Evolutionary conservation across 345 rosid species (phyloP).

Genomic region (Cardamine chenopodiifolia): DNA sequence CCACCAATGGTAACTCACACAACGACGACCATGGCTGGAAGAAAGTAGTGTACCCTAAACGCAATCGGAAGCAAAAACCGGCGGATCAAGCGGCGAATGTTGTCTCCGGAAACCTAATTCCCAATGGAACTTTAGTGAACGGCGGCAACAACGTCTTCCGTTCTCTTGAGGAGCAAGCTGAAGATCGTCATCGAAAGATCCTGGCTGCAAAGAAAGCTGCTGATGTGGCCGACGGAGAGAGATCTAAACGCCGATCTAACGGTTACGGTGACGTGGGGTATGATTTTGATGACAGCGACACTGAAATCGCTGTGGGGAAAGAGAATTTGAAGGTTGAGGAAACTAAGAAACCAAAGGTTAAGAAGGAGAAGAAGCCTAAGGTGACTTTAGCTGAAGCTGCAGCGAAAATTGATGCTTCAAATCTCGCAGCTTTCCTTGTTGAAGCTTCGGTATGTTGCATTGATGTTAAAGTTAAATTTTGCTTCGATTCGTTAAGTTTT

Average conservation of each 20-base stretch:
- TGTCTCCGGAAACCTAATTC: not conserved
- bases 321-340: slow-evolving; percentile 46
- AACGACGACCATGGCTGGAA: slow-evolving; percentile 69
- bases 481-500: not conserved
- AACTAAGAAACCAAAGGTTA: slow-evolving; percentile 50
- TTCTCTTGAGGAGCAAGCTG: slow-evolving; percentile 55
- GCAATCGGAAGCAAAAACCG: slow-evolving; percentile 55
- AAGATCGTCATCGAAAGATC: slow-evolving; percentile 53
- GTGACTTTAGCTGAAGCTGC: slow-evolving; percentile 65
- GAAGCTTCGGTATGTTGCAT: slow-evolving; percentile 48
- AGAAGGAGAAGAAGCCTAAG: slow-evolving; percentile 74
- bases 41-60: slow-evolving; percentile 64
- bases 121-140: slow-evolving; percentile 37
- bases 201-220: slow-evolving; percentile 45
- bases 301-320: slow-evolving; percentile 31
- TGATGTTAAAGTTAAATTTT: not conserved
- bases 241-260: slow-evolving; percentile 46
- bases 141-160: slow-evolving; percentile 49
- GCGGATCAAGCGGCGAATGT: slow-evolving; percentile 44
- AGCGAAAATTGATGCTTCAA: slow-evolving; percentile 50
- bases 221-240: slow-evolving; percentile 16
- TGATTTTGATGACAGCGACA: slow-evolving; percentile 49
- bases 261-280: slow-evolving; percentile 43
- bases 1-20: slow-evolving; percentile 27
- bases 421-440: slow-evolving; percentile 58